phyloP scores from a whole-genome alignment of 2,329 filamentous ascomycete genomes.

The Alternaria hordeiaustralica region DNA sequence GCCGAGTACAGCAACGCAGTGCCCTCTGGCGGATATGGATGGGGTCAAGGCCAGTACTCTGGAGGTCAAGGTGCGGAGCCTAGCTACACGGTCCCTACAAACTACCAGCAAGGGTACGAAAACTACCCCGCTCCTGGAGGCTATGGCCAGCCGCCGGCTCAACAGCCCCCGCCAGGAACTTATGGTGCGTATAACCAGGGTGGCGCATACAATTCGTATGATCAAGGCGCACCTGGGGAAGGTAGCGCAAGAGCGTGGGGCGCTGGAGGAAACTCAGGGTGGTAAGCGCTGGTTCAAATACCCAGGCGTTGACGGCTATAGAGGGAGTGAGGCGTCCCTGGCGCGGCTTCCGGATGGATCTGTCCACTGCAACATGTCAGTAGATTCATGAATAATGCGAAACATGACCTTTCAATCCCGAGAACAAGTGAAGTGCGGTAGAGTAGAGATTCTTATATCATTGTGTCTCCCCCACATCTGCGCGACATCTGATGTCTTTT shows the following conservation, averaged over 20 bases:
- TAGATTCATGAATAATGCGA: constrained; percentile 9
- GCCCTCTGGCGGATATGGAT: constrained; percentile 34
- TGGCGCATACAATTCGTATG: constrained; percentile 29
- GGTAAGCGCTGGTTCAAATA: constrained; percentile 19
- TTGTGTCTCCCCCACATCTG: constrained; percentile 11
- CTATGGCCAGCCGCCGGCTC: constrained; percentile 23
- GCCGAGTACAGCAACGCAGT: constrained; percentile 35
- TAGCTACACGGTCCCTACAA: constrained; percentile 42
- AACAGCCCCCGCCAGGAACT: constrained; percentile 23
- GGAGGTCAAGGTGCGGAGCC: constrained; percentile 43
- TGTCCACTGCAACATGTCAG: not conserved
- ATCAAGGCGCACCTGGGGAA: constrained; percentile 16
- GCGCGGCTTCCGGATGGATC: not conserved
- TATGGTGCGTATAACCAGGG: constrained; percentile 30
- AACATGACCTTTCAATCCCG: not conserved
- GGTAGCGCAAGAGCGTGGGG: constrained; percentile 41
- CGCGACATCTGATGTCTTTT: not conserved
- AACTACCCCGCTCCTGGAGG: constrained; percentile 25
- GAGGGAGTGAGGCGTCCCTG: not conserved
- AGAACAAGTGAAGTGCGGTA: not conserved
- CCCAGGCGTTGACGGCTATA: not conserved
- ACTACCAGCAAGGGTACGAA: constrained; percentile 49
- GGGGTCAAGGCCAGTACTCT: constrained; percentile 39
- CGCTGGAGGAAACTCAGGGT: constrained; percentile 35
- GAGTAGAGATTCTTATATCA: constrained; percentile 30